These are phyloP conservation scores for Vanilla planifolia DNA, from an alignment of 106 monocot genomes.

Conservation along the genomic window DNA sequence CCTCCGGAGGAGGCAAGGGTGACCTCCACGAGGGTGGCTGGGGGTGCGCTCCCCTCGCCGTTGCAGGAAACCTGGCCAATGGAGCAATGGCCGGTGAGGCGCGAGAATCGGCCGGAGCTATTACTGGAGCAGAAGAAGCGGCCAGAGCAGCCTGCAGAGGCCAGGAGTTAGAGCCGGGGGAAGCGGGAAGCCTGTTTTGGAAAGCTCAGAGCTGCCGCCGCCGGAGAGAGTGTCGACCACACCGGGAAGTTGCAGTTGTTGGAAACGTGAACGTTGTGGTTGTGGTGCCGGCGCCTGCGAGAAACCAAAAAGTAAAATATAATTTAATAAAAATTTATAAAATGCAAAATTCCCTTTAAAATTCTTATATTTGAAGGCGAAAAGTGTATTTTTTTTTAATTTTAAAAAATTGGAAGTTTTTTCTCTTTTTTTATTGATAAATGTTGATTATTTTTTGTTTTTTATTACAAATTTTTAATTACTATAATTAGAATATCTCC, in stretches of 20 bases:
- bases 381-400: no score
- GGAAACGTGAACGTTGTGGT: constrained; percentile 13
- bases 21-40: constrained; percentile 60
- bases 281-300: neutral
- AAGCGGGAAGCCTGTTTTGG: constrained; percentile 49
- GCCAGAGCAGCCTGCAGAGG: constrained; percentile 48
- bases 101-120: constrained; percentile 18
- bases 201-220: constrained; percentile 23
- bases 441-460: no score
- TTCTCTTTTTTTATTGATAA: no score
- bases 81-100: constrained; percentile 54
- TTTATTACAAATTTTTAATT: no score
- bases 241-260: constrained; percentile 28
- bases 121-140: constrained; percentile 37
- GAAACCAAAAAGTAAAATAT: no score
- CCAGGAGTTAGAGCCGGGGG: constrained; percentile 14
- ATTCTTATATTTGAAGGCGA: no score
- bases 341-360: no score
- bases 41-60: constrained; percentile 44
- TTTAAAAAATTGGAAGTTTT: no score
- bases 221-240: constrained; percentile 55
- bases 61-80: constrained; percentile 29
- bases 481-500: no score
- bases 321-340: no score
- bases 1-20: constrained; percentile 24